Base-by-base conservation (phyloP, 768 basidiomycete genomes). In the Mycena maculata region DNA sequence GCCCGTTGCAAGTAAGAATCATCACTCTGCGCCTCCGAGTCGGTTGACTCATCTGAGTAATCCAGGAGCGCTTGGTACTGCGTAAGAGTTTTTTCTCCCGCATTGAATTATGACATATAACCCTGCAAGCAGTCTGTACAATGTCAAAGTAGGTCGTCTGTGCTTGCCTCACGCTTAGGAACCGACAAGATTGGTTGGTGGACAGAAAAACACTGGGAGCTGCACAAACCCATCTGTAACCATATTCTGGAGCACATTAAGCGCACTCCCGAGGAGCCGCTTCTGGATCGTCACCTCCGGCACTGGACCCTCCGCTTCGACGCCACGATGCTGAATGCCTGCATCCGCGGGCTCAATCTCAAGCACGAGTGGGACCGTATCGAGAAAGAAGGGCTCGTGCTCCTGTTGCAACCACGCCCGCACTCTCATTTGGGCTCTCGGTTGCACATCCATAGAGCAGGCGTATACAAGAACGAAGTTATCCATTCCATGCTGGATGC, bases 241-340 rank as follows among this genome's bases (percentile, higher is more conserved):
- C 47, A 65, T 50, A 59, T 42, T n/a, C 20, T 20, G 6, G 9
- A 8, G 18, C 60, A 62, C 27, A 16, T 47, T 25, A 31, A 47
- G 25, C 41, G 38, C 18, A 31, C 18, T 9, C 31, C 33, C 3
- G 66, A 31, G 12, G 66, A 67, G 44, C 59, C 66, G 11, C 23
- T 62, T 7, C 9, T 67, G 22, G 45, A 56, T 13, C 59, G 60
- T n/a, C 49, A 62, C 28, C 60, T 67, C n/a, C 60, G 60, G 4
- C 60, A 68, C 48, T 68, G 60, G 47, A 44, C 30, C 33, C 22
- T 41, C 39, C 67, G 67, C 39, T 68, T 68, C 41, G 56, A 68
- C 55, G 48, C 60, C 50, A 42, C 60, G 3, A 41, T 68, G 11
- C 53, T 52, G 25, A 42, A 30, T 18, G 67, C 67, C 13, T 49